A percentile compares a stretch with the other conserved stretches of the same genome.
These are phyloP conservation scores for Vickermania ingenoplastis DNA, from an alignment of 208 protist species.

Conservation along the genomic window DNA sequence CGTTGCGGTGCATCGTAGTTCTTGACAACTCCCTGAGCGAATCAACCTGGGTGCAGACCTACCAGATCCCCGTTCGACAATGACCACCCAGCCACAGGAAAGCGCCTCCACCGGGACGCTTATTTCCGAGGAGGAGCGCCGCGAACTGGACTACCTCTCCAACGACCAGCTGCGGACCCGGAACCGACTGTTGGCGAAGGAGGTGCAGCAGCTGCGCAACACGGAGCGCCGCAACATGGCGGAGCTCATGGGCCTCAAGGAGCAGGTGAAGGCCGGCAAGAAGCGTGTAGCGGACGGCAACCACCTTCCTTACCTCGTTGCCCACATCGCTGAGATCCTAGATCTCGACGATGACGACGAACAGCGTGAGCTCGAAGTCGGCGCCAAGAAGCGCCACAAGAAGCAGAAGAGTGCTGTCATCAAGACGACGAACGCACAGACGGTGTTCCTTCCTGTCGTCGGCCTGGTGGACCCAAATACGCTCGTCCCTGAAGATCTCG, in stretches of 20 bases:
- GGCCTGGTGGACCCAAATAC: constrained; percentile 97
- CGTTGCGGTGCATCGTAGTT: neutral
- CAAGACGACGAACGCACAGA: constrained; percentile 99
- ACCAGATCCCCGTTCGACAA: too few relatives aligned
- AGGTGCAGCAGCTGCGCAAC: constrained; percentile 58
- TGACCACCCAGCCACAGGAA: neutral
- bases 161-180: constrained; percentile 63
- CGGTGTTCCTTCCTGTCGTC: constrained; percentile 99
- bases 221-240: constrained; percentile 38
- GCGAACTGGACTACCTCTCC: constrained; percentile 64
- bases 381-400: constrained; percentile 34
- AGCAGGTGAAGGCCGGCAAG: constrained; percentile 51
- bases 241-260: constrained; percentile 41
- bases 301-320: constrained; percentile 80
- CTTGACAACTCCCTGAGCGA: neutral
- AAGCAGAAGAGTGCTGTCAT: constrained; percentile 97
- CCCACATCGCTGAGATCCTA: constrained; percentile 78
- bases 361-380: constrained; percentile 65
- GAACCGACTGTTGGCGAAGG: constrained; percentile 38
- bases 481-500: constrained; percentile 97
- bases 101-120: constrained; percentile 4
- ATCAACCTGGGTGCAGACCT: too few relatives aligned
- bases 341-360: constrained; percentile 73
- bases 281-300: constrained; percentile 78
- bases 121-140: constrained; percentile 49